These are phyloP conservation scores for Metarhizium humberi DNA, from an alignment of 2,329 filamentous ascomycete genomes.

Conservation along the genomic window DNA sequence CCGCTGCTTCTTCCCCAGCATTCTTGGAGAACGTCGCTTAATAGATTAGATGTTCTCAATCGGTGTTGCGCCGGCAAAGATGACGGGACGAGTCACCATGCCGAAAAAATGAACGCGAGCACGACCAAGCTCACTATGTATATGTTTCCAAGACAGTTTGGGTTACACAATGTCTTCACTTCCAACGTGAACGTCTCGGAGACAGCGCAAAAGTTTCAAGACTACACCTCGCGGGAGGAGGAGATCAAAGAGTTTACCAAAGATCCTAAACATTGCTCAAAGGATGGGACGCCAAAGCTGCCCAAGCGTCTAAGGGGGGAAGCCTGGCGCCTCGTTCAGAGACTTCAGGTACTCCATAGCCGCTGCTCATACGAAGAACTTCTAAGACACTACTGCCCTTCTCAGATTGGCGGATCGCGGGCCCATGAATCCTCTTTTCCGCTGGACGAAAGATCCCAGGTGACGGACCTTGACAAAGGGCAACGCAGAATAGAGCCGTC, in stretches of 20 bases:
- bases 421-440: neutral
- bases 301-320: constrained; percentile 63
- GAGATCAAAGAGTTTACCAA: constrained; percentile 49
- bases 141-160: constrained; percentile 86
- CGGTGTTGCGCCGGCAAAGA: constrained; percentile 37
- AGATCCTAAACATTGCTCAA: constrained; percentile 5
- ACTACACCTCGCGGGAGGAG: constrained; percentile 77
- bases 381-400: constrained; percentile 72
- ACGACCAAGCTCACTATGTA: constrained; percentile 76
- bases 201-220: constrained; percentile 66
- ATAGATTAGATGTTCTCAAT: constrained; percentile 64
- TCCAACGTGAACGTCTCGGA: constrained; percentile 54
- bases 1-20: too few relatives aligned
- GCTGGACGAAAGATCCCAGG: neutral
- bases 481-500: neutral
- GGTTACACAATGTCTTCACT: constrained; percentile 86
- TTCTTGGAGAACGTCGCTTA: constrained; percentile 7
- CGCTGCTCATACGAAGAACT: constrained; percentile 74
- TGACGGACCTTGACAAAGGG: neutral
- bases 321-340: constrained; percentile 48
- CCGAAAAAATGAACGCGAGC: constrained; percentile 27
- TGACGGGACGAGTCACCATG: neutral
- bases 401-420: constrained; percentile 15
- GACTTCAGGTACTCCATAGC: constrained; percentile 60
- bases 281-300: constrained; percentile 23